Conservation (phyloP, 495 filamentous ascomycete genomes). For the Penicillium tannophilum region DNA sequence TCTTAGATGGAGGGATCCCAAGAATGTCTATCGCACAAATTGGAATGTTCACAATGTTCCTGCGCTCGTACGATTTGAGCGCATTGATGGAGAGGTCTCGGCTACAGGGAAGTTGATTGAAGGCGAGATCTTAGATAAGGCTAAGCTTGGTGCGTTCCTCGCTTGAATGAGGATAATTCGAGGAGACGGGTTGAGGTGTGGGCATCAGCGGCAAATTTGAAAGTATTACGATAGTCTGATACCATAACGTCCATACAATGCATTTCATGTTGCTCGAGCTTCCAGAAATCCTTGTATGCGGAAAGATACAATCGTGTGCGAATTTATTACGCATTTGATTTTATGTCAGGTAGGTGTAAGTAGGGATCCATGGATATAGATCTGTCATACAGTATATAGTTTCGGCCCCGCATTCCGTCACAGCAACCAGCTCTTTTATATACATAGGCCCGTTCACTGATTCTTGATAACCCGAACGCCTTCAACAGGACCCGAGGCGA, state of each 20-base stretch:
- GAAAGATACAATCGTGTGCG: background rate
- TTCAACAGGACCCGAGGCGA: slow-evolving; percentile 9
- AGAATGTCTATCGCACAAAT: slow-evolving; percentile 30
- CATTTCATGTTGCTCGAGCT: background rate
- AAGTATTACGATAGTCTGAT: background rate
- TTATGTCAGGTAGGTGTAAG: background rate
- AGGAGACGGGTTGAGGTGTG: background rate
- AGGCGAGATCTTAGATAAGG: slow-evolving; percentile 32
- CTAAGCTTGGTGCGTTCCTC: slow-evolving; percentile 20
- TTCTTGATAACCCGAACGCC: slow-evolving; percentile 1
- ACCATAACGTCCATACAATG: background rate
- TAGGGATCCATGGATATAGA: no score
- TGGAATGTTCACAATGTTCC: slow-evolving; percentile 32
- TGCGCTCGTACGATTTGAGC: slow-evolving; percentile 32
- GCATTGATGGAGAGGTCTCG: slow-evolving; percentile 26
- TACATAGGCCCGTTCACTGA: background rate
- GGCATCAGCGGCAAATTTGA: background rate
- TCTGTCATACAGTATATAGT: no score
- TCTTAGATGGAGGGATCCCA: slow-evolving; percentile 31
- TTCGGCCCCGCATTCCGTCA: no score
- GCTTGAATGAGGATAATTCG: slow-evolving; percentile 5
- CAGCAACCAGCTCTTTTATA: no score
- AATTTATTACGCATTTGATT: background rate
- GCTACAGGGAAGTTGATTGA: slow-evolving; percentile 33
- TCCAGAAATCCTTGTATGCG: background rate